Evolutionary conservation across 805 yeast species (phyloP).

Genomic region (Candida khao-thaluensis): DNA sequence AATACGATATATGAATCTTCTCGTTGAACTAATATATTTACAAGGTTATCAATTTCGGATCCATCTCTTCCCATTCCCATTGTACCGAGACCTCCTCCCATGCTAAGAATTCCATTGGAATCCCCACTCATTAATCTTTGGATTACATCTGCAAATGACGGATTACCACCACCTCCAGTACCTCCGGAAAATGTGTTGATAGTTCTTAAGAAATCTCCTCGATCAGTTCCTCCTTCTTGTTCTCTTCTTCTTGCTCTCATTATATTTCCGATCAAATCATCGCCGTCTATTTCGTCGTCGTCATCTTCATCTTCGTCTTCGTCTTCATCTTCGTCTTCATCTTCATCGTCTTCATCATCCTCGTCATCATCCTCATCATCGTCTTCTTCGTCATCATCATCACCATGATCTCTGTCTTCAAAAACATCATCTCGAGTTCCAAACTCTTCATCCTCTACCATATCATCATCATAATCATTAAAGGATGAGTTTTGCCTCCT

Average conservation of each 20-base stretch:
- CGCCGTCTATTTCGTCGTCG: constrained; percentile 15
- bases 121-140: constrained; percentile 33
- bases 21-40: constrained; percentile 39
- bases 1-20: constrained; percentile 61
- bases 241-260: constrained; percentile 15
- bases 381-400: neutral
- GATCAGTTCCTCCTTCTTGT: constrained; percentile 18
- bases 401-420: neutral
- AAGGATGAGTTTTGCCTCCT: constrained; percentile 14
- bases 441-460: constrained; percentile 1
- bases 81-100: constrained; percentile 22
- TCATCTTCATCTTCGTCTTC: constrained; percentile 14
- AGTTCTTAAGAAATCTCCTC: constrained; percentile 26
- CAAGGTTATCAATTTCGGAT: constrained; percentile 33
- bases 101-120: constrained; percentile 19
- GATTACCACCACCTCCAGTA: constrained; percentile 7
- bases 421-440: no score
- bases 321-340: constrained; percentile 21
- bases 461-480: constrained; percentile 1
- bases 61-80: constrained; percentile 24
- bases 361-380: constrained; percentile 5
- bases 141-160: constrained; percentile 31
- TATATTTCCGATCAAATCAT: constrained; percentile 22
- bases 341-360: constrained; percentile 17
- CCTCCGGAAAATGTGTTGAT: constrained; percentile 20